Evolutionary conservation across 768 basidiomycete genomes (phyloP).

Genomic region (Suillus subluteus): DNA sequence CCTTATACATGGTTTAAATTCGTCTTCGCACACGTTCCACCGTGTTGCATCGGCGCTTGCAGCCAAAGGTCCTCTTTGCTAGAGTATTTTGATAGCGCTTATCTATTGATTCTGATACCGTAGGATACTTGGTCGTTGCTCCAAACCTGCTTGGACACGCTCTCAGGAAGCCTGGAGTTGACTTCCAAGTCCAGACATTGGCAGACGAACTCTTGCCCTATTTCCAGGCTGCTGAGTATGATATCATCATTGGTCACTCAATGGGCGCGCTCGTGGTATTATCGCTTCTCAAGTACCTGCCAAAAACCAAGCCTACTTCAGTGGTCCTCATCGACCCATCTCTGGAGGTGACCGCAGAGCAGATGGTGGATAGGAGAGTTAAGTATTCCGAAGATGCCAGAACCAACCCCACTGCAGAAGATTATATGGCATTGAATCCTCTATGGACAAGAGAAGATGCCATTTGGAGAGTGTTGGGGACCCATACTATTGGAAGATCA

Average conservation of each 20-base stretch:
- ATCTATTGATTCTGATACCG: background rate
- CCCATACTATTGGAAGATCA: slow-evolving; percentile 6
- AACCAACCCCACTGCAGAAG: slow-evolving; percentile 4
- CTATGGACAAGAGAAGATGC: slow-evolving; percentile 5
- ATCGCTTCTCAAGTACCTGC: slow-evolving; percentile 20
- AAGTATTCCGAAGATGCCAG: background rate
- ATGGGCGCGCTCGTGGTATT: slow-evolving; percentile 22
- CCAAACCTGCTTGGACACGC: slow-evolving; percentile 30
- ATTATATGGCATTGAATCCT: slow-evolving; percentile 14
- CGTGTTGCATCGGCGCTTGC: slow-evolving; percentile 20
- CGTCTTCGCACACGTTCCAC: slow-evolving; percentile 21
- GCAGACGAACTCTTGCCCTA: slow-evolving; percentile 5
- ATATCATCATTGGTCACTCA: slow-evolving; percentile 24
- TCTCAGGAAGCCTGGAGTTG: slow-evolving; percentile 5
- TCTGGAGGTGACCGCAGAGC: slow-evolving; percentile 8
- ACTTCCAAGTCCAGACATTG: slow-evolving; percentile 7
- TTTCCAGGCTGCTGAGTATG: slow-evolving; percentile 3
- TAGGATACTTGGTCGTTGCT: slow-evolving; percentile 28
- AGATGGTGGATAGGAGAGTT: slow-evolving; percentile 5
- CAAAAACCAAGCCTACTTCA: slow-evolving; percentile 8
- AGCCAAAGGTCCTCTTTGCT: slow-evolving; percentile 16
- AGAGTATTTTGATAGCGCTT: background rate
- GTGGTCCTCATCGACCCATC: slow-evolving; percentile 28
- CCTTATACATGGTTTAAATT: slow-evolving; percentile 24
- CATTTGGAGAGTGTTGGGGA: slow-evolving; percentile 16